Evolutionary conservation across 2,329 filamentous ascomycete species (phyloP), one percentile per base, ranked within the genome.

Genomic region (Cladorrhinum sp.): DNA sequence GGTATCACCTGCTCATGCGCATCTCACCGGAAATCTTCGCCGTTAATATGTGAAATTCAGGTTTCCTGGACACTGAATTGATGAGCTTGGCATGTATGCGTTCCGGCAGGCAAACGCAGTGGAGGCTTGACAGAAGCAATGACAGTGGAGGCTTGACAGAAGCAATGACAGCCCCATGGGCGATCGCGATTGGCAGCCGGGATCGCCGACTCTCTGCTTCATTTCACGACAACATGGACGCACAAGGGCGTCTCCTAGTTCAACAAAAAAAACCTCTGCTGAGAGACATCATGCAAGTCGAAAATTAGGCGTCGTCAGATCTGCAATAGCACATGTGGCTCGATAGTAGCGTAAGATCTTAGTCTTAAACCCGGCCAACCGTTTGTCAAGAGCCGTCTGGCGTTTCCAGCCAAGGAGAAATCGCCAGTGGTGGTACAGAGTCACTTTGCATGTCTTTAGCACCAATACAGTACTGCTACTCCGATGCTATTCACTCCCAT

Each of bases 271-370:
- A 55, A 45, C 29, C 32, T 23, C 16, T 8, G 10, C 32, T 36
- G 32, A 36, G 54, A 55, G 45, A 52, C 51, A 51, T 55, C n/a
- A 52, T 56, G 49, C 60, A 48, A 45, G 20, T 56, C 52, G 48
- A 38, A 18, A 16, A 25, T 32, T 24, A n/a, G 38, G 29, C 29
- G 29, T 57, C 41, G 50, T 49, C 41, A 25, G 52, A 63, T 63
- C 61, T 50, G 12, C 48, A 18, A 23, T 24, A 13, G 57, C 62
- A 61, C 62, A 58, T 63, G 61, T 57, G 24, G 49, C 41, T 41
- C 27, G 55, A 24, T 51, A 54, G 58, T 57, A 61, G 56, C 54
- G 59, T 22, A 48, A 62, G 62, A 64, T 64, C 59, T 58, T 58
- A 59, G 57, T 36, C 24, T 59, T 25, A 20, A 53, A 54, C 32